Evolutionary conservation across 2,329 filamentous ascomycete genomes (phyloP).

Genomic region (Botryotinia narcissicola): DNA sequence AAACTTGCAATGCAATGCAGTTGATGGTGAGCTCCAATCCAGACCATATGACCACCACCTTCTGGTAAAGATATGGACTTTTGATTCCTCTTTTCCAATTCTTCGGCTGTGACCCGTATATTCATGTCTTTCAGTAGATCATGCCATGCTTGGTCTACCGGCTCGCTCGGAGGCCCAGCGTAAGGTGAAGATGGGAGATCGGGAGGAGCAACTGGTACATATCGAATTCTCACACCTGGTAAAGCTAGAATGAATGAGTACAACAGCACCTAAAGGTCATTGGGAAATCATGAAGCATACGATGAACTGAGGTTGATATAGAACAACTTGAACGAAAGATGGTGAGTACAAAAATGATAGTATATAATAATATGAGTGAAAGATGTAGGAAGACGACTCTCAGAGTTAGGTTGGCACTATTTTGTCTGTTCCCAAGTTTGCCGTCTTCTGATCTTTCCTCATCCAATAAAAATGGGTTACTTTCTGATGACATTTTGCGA

Average conservation of each 20-base stretch:
- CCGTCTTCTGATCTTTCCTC: neutral
- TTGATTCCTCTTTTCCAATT: conserved; percentile 7
- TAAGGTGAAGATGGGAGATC: conserved; percentile 14
- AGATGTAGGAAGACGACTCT: neutral
- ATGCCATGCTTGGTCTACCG: conserved; percentile 22
- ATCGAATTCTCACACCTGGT: neutral
- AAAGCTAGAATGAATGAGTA: neutral
- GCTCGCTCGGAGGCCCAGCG: conserved; percentile 8
- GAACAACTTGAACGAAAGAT: neutral
- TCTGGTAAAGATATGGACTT: conserved; percentile 12
- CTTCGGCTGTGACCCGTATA: conserved; percentile 16
- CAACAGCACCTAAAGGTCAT: neutral
- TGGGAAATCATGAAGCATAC: neutral
- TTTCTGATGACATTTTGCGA: conserved; percentile 8
- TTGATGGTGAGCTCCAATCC: conserved; percentile 16
- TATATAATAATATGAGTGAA: neutral
- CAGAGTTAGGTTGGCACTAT: no score
- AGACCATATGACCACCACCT: conserved; percentile 12
- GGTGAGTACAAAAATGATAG: neutral
- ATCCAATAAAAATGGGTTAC: neutral
- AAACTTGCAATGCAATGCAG: conserved; percentile 12
- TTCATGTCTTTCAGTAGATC: conserved; percentile 18
- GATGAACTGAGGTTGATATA: neutral
- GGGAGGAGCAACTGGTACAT: neutral
- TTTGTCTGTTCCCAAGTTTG: no score